Base-by-base conservation (phyloP, 2,329 filamentous ascomycete species). In the Phyllosticta paracitricarpa region DNA sequence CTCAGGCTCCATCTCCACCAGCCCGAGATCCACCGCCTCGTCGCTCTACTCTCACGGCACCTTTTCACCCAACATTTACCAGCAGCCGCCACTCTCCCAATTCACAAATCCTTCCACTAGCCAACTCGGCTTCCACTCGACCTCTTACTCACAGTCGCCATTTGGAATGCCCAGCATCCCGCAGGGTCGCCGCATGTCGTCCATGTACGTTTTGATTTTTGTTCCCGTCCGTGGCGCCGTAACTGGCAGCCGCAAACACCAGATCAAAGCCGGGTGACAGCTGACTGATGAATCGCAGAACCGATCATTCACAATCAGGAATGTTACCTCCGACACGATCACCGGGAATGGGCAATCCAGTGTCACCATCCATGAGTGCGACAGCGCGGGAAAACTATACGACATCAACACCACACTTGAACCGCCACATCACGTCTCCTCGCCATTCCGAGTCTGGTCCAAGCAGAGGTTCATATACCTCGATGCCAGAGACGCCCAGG, bases 1-100 rank as follows among this genome's bases (percentile, higher is more conserved):
- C 61, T 80, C 78, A 61, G 81, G 81, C 68, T 82, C 78, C 65
- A 78, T 77, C 67, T 80, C 79, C 65, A 77, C 78, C 66, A 80
- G 77, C 67, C 78, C 78, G 63, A 78, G 77, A 66, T 81, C 80
- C 65, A 78, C 77, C 68, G 73, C 76, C 62, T 81, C 79, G 30
- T 78, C 78, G 56, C 74, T 76, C 65, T 81, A 74, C 67, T 68
- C 76, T 51, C 33, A 40, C 33, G 28, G 28, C 28, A 69, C 64
- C 63, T 77, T 71, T 62, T 63, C 68, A 61, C 68, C 71, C 52
- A 73, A 70, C 65, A 63, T 70, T 58, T 76, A 74, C 65, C 63
- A 70, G 57, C 73, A 67, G 55, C 68, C 60, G 54, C 53, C 63
- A 54, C 53, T 69, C 26, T 69, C 69, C 65, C 73, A 66, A 62